These are phyloP conservation scores for Colletotrichum zoysiae DNA, from an alignment of 2,329 filamentous ascomycete genomes.

Conservation along the genomic window DNA sequence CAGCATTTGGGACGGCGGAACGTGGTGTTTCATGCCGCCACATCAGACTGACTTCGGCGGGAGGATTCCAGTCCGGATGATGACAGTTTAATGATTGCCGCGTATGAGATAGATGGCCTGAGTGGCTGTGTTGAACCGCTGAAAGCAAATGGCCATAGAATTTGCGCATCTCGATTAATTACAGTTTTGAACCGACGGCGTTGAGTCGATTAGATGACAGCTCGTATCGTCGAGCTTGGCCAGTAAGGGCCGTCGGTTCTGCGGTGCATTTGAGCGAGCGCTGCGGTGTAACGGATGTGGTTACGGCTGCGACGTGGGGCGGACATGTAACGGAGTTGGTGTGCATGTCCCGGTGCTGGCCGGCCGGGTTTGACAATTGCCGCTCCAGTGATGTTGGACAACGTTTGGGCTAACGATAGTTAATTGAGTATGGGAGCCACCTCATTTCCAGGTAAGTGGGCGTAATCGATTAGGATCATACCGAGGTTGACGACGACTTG, in stretches of 20 bases:
- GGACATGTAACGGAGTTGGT: conserved; percentile 9
- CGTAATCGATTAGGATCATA: no score
- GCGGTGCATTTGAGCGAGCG: not conserved
- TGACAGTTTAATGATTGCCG: not conserved
- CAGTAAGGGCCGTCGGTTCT: not conserved
- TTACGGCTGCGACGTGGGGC: not conserved
- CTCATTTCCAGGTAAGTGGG: not conserved
- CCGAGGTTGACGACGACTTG: no score
- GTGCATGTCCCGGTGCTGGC: not conserved
- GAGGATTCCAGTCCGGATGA: conserved; percentile 4
- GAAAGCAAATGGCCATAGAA: not conserved
- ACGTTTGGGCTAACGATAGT: not conserved
- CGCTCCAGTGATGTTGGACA: not conserved
- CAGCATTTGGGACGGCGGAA: conserved; percentile 32
- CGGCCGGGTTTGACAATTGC: not conserved
- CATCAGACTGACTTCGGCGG: not conserved
- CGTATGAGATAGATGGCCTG: not conserved
- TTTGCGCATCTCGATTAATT: not conserved
- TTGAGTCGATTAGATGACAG: conserved; percentile 23
- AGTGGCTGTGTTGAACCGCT: not conserved
- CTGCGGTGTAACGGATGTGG: no score
- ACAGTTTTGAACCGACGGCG: not conserved
- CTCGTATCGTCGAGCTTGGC: not conserved
- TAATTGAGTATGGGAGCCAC: no score
- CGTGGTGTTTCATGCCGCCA: conserved; percentile 25